Conservation (phyloP, 306 rosid species). For the Bauhinia variegata region DNA sequence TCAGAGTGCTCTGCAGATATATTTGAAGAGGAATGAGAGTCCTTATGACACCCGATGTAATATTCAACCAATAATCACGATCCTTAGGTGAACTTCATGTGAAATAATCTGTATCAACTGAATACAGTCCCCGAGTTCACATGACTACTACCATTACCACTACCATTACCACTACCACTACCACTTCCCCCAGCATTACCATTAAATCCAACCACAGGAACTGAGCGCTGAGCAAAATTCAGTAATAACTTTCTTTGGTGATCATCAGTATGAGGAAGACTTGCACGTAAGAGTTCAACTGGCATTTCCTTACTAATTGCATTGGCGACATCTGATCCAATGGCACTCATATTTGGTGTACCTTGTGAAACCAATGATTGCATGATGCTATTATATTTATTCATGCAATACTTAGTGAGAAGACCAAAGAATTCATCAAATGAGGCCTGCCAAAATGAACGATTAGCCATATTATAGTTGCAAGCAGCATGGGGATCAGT, state of each 20-base stretch:
- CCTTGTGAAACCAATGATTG: slow-evolving; percentile 47
- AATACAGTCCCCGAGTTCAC: slow-evolving; percentile 80
- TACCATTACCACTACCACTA: slow-evolving; percentile 40
- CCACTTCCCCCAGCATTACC: slow-evolving; percentile 33
- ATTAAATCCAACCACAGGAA: slow-evolving; percentile 53
- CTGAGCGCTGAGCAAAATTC: slow-evolving; percentile 55
- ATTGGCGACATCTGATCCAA: slow-evolving; percentile 51
- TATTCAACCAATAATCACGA: slow-evolving; percentile 31
- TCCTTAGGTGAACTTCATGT: slow-evolving; percentile 10
- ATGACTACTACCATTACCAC: too few relatives aligned
- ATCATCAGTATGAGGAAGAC: slow-evolving; percentile 63
- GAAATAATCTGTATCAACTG: slow-evolving; percentile 45
- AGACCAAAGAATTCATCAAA: slow-evolving; percentile 60
- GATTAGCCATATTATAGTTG: slow-evolving; percentile 49
- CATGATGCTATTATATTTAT: slow-evolving; percentile 53
- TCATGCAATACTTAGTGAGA: slow-evolving; percentile 57
- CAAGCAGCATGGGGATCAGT: slow-evolving; percentile 48
- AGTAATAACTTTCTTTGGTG: slow-evolving; percentile 49
- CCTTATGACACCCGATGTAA: slow-evolving; percentile 23
- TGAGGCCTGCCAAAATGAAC: slow-evolving; percentile 62
- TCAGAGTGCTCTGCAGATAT: slow-evolving; percentile 29
- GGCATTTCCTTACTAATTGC: slow-evolving; percentile 58
- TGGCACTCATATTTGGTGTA: slow-evolving; percentile 39
- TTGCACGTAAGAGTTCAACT: slow-evolving; percentile 60
- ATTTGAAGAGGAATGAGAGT: too few relatives aligned